Base-by-base conservation (phyloP, 1,139 yeast genomes). In the Suhomyces taliae region DNA sequence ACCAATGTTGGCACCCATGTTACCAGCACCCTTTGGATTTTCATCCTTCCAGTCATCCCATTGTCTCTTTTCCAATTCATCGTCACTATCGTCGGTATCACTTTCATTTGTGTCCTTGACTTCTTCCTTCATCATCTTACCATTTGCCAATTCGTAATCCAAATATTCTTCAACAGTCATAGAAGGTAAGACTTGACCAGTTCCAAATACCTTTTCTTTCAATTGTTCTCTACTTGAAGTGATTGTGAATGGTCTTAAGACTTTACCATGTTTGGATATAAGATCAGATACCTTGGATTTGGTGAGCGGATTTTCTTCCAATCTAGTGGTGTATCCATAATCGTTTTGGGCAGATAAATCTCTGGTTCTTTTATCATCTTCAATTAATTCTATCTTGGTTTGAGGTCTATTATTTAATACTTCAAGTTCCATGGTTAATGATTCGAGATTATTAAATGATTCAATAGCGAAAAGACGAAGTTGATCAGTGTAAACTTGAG, bases 11-110 rank as follows among this genome's bases (percentile, higher is more conserved):
- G 67, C 72, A 62, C 83, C 83, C 45, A 91, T 90, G 61, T 93
- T 93, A 14, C 98, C 99, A 44, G 90, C 82, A 5, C 97, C 97
- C 63, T 82, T 84, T 1, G 93, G 89, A 62, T 90, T 83, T 7
- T 82, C 83, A 56, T 93, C 99, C 43, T 83, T 84, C 76, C 95
- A 93, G 53, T 87, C 95, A 66, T 93, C 98, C 97, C 98, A 93
- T 44, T 79, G 78, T 53, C 99, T 76, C 47, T 85, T 82, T 58
- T 81, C 82, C 31, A 67, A 55, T 49, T 76, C 81, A 40, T 79
- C 82, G 39, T 76, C 79, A 27, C 67, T 67, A 31, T 74, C 76
- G 34, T 64, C 66, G n/a, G 60, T 66, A 19, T 64, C 69, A 34
- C 57, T 57, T 12, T 49, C 68, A 43, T 37, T 58, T 37, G 54